Percentiles rank a stretch among this genome's conserved stretches.
Conservation (phyloP, 2,329 filamentous ascomycete species). For the Elsinoe ampelina region DNA sequence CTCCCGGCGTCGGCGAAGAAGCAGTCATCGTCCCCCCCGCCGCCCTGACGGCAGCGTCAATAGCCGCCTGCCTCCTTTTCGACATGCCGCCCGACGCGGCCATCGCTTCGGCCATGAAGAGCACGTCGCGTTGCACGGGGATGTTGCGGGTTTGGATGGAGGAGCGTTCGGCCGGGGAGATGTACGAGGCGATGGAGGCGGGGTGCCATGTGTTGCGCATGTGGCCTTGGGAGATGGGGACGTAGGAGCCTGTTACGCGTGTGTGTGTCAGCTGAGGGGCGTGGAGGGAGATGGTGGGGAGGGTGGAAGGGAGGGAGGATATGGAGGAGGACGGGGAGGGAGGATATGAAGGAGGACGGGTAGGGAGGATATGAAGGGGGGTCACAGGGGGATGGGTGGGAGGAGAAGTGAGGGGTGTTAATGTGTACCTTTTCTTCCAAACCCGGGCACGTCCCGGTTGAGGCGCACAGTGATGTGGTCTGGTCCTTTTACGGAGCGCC, state of each 20-base stretch:
- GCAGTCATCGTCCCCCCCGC: not conserved
- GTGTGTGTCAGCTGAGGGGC: not conserved
- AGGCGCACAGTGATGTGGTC: constrained; percentile 42
- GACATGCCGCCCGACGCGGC: constrained; percentile 12
- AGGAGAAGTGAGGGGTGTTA: not conserved
- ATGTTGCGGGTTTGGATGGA: constrained; percentile 37
- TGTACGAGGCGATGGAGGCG: constrained; percentile 42
- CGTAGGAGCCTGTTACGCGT: constrained; percentile 40
- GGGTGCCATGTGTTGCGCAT: constrained; percentile 51
- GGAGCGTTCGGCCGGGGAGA: constrained; percentile 37
- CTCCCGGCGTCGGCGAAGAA: too few species aligned
- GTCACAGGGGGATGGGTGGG: not conserved
- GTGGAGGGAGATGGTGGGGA: not conserved
- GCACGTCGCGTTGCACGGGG: constrained; percentile 38
- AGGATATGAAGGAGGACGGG: not conserved
- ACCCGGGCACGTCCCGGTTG: constrained; percentile 43
- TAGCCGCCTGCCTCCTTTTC: constrained; percentile 16
- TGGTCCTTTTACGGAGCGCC: constrained; percentile 22
- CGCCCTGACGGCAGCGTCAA: constrained; percentile 1
- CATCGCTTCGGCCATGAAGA: constrained; percentile 27
- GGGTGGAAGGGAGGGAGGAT: not conserved
- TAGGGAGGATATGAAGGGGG: not conserved
- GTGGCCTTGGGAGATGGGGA: constrained; percentile 42
- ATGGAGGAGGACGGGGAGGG: not conserved
- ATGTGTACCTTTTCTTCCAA: constrained; percentile 38